Evolutionary conservation across 2,329 filamentous ascomycete species (phyloP), one percentile per base, ranked within the genome.

Genomic region (Aspergillus terreus): DNA sequence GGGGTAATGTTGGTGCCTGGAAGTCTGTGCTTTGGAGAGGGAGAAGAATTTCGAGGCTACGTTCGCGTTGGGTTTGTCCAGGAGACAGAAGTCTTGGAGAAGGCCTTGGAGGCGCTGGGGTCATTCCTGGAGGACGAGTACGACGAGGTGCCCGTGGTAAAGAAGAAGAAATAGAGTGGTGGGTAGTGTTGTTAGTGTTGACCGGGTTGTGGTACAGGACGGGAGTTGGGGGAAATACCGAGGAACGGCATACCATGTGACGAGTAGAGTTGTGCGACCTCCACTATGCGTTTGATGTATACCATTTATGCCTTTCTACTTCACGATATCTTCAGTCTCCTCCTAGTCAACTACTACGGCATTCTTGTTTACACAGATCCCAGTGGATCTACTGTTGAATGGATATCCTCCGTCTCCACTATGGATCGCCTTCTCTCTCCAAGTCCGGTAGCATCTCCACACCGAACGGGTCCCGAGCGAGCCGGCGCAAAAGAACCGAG

Each of bases 41-140:
- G 73, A 5, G 62, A 76, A 32, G 83, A 89, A 46, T 91, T 87
- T 61, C 76, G 78, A 58, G 89, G 89, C 1, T 91, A 82, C 67
- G 84, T 94, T 14, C 77, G 90, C 52, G 78, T 94, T 49, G 88
- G 89, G 0, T 92, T 86, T 68, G 87, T 85, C 1, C 85, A 83
- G 61, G 78, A 86, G 58, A 90, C 85, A 1, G 77, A 82, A 3
- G 78, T 88, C 19, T 61, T 94, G 49, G 74, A 80, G 58, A 78
- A 84, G 56, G 88, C 82, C 0, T 63, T 94, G 61, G 76, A 80
- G 58, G 75, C 75, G 52, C 63, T 78, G 55, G 72, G 71, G 40
- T 63, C 72, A 51, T 83, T 82, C 56, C 73, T 83, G 68, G 73
- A 75, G 57, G 79, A 78, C 59, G 74, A 76, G 51, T 76, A 77